Evolutionary conservation across 441 rosid genomes (phyloP).

Genomic region (Flueggea neowawraea): DNA sequence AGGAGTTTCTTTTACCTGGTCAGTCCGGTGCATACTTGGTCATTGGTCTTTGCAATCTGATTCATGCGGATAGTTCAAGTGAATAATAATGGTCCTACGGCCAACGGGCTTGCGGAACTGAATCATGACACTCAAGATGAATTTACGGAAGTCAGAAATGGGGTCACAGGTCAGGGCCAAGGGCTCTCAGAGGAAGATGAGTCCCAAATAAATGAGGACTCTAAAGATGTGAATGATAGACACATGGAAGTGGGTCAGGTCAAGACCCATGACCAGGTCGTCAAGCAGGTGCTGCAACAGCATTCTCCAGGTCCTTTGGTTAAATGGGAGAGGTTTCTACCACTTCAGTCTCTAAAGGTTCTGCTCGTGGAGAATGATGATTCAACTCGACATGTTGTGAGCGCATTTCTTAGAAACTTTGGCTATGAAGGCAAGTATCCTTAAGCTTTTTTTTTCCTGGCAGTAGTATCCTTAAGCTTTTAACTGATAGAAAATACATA

Average conservation of each 20-base stretch:
- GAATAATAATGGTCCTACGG: conserved; percentile 20
- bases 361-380: conserved; percentile 54
- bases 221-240: conserved; percentile 18
- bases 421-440: conserved; percentile 43
- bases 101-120: conserved; percentile 19
- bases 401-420: conserved; percentile 44
- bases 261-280: conserved; percentile 1
- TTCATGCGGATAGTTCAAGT: conserved; percentile 28
- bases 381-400: conserved; percentile 46
- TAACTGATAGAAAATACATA: too few species aligned
- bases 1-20: neutral
- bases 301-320: conserved; percentile 25
- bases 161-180: conserved; percentile 27
- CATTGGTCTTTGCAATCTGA: conserved; percentile 23
- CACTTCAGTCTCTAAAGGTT: conserved; percentile 45
- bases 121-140: conserved; percentile 22
- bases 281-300: conserved; percentile 16
- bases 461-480: too few species aligned
- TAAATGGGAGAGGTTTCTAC: conserved; percentile 40
- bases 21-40: neutral
- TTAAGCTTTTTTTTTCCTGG: neutral
- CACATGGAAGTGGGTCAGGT: conserved; percentile 18
- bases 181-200: conserved; percentile 37
- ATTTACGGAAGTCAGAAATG: conserved; percentile 23
- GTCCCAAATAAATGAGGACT: conserved; percentile 24